These are phyloP conservation scores for Hansenula lynferdii DNA, from an alignment of 1,139 yeast genomes.

Conservation along the genomic window DNA sequence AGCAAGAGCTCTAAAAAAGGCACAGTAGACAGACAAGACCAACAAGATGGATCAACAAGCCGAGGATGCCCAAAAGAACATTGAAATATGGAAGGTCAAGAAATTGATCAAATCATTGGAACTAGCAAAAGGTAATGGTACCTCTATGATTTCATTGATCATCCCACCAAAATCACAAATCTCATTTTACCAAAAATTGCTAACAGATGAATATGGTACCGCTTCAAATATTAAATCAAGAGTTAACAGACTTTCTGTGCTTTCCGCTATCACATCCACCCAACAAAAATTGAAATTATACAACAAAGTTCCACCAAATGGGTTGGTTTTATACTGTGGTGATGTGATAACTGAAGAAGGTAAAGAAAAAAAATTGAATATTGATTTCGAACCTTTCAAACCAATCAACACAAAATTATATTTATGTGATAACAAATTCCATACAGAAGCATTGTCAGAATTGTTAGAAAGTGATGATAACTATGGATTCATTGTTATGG, in stretches of 20 bases:
- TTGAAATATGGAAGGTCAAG: slow-evolving; percentile 98
- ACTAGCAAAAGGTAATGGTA: slow-evolving; percentile 94
- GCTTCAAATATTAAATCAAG: slow-evolving; percentile 97
- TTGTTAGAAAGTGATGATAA: slow-evolving; percentile 91
- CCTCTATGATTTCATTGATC: slow-evolving; percentile 95
- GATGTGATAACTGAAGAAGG: slow-evolving; percentile 97
- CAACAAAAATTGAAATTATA: slow-evolving; percentile 93
- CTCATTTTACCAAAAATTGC: slow-evolving; percentile 81
- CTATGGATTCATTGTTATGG: slow-evolving; percentile 97
- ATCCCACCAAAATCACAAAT: slow-evolving; percentile 96
- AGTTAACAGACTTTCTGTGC: slow-evolving; percentile 90
- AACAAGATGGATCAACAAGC: slow-evolving; percentile 29
- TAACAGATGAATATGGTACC: slow-evolving; percentile 98
- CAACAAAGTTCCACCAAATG: slow-evolving; percentile 86
- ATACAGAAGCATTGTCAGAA: slow-evolving; percentile 94
- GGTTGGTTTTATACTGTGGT: slow-evolving; percentile 96
- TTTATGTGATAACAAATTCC: slow-evolving; percentile 96
- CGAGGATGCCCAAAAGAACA: slow-evolving; percentile 86
- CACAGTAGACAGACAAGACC: too few relatives aligned
- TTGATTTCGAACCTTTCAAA: slow-evolving; percentile 96
- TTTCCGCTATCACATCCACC: slow-evolving; percentile 95
- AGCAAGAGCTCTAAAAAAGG: too few relatives aligned
- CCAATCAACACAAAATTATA: slow-evolving; percentile 96
- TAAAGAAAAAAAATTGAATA: slow-evolving; percentile 90
- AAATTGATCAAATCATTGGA: slow-evolving; percentile 84